phyloP scores from a whole-genome alignment of 306 rosid genomes.

The Lablab purpureus region DNA sequence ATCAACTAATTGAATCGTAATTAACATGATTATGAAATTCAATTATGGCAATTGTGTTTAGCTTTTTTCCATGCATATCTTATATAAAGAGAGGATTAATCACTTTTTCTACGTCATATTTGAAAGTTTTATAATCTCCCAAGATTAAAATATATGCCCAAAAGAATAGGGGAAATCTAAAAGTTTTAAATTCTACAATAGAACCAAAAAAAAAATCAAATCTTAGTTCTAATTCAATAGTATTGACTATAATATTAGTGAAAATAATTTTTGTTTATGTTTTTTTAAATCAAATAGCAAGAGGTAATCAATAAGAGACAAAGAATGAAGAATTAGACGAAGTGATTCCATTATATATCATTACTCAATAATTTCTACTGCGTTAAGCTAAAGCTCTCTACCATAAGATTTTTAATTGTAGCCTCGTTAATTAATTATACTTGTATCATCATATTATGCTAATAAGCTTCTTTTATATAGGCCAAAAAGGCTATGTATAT shows the following conservation, averaged over 20 bases:
- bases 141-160: too few relatives aligned
- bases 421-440: constrained; percentile 11
- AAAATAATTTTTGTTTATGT: not conserved
- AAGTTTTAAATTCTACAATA: too few relatives aligned
- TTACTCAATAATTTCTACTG: constrained; percentile 50
- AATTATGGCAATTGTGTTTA: too few relatives aligned
- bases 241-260: not conserved
- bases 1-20: too few relatives aligned
- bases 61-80: too few relatives aligned
- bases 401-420: not conserved
- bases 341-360: constrained; percentile 25
- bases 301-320: not conserved
- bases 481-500: constrained; percentile 17
- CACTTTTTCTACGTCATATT: too few relatives aligned
- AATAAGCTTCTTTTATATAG: constrained; percentile 6
- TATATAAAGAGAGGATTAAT: too few relatives aligned
- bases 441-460: constrained; percentile 21
- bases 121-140: too few relatives aligned
- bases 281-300: not conserved
- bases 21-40: too few relatives aligned
- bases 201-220: too few relatives aligned
- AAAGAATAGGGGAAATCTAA: too few relatives aligned
- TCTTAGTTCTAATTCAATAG: not conserved
- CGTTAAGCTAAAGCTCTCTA: constrained; percentile 20
- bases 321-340: not conserved